Percentiles rank a stretch among this genome's conserved stretches.
These are phyloP conservation scores for Penicillium canariense DNA, from an alignment of 495 filamentous ascomycete genomes.

Conservation along the genomic window DNA sequence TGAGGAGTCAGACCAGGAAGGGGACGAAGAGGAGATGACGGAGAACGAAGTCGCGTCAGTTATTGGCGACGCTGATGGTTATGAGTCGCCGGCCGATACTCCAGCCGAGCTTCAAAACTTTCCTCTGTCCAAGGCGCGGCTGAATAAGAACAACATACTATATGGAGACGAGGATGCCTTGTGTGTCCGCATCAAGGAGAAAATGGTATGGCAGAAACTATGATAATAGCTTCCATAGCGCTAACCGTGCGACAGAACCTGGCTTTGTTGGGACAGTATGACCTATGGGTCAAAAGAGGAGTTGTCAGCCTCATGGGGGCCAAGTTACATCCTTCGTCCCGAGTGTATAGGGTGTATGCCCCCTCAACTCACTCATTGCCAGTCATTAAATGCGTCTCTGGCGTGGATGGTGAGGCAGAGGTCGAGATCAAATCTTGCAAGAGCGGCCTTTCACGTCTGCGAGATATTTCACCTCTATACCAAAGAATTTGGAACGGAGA, in stretches of 20 bases:
- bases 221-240: background rate
- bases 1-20: constrained; percentile 8
- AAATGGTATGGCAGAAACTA: constrained; percentile 30
- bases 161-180: constrained; percentile 41
- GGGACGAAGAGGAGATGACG: constrained; percentile 18
- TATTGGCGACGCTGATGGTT: constrained; percentile 32
- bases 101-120: constrained; percentile 39
- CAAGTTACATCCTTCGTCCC: constrained; percentile 52
- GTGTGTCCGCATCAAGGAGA: constrained; percentile 45
- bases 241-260: constrained; percentile 51
- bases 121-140: constrained; percentile 39
- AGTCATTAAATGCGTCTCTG: constrained; percentile 56
- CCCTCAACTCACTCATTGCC: constrained; percentile 77
- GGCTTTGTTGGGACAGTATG: constrained; percentile 70
- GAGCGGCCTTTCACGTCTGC: constrained; percentile 55
- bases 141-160: constrained; percentile 41
- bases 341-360: constrained; percentile 62
- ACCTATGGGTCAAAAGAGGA: constrained; percentile 63
- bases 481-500: constrained; percentile 69
- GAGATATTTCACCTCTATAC: constrained; percentile 65
- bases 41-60: constrained; percentile 27
- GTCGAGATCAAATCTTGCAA: constrained; percentile 54
- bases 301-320: constrained; percentile 66
- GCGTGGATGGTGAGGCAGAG: constrained; percentile 47
- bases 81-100: constrained; percentile 36